A percentile compares a stretch with the other conserved stretches of the same genome.
Evolutionary conservation across 306 rosid genomes (phyloP).

Genomic region (Hylodesmum podocarpum): DNA sequence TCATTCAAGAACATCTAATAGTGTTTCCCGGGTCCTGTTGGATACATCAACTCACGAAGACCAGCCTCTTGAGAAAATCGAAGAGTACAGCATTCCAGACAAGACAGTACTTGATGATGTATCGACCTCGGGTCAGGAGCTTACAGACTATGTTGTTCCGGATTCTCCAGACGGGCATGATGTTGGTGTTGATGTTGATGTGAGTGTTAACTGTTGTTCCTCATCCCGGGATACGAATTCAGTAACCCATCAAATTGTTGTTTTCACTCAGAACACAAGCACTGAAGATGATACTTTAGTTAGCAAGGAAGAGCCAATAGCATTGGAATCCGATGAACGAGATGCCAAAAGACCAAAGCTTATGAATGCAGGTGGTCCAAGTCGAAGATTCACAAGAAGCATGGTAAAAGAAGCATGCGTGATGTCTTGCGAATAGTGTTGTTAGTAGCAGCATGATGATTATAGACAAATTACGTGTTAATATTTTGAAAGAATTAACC

Average conservation of each 20-base stretch:
- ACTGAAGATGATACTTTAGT: conserved; percentile 33
- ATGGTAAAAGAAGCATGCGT: conserved; percentile 26
- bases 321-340: conserved; percentile 19
- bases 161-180: conserved; percentile 57
- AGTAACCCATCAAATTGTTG: conserved; percentile 3
- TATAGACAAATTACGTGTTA: background rate
- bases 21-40: conserved; percentile 20
- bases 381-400: conserved; percentile 36
- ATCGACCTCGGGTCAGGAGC: conserved; percentile 40
- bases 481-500: conserved; percentile 12
- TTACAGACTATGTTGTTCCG: conserved; percentile 43
- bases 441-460: conserved; percentile 8
- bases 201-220: conserved; percentile 7
- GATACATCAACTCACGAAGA: conserved; percentile 30
- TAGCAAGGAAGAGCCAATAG: conserved; percentile 22
- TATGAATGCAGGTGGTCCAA: conserved; percentile 20
- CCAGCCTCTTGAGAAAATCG: conserved; percentile 24
- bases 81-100: conserved; percentile 28
- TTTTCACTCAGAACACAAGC: conserved; percentile 23
- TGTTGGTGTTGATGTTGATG: conserved; percentile 29
- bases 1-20: conserved; percentile 9
- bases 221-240: conserved; percentile 6
- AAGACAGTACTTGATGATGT: conserved; percentile 22
- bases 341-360: conserved; percentile 45
- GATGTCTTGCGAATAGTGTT: conserved; percentile 29